A percentile compares a stretch with the other conserved stretches of the same genome.
Evolutionary conservation across 345 rosid genomes (phyloP).

Genomic region (Lagerstroemia speciosa): DNA sequence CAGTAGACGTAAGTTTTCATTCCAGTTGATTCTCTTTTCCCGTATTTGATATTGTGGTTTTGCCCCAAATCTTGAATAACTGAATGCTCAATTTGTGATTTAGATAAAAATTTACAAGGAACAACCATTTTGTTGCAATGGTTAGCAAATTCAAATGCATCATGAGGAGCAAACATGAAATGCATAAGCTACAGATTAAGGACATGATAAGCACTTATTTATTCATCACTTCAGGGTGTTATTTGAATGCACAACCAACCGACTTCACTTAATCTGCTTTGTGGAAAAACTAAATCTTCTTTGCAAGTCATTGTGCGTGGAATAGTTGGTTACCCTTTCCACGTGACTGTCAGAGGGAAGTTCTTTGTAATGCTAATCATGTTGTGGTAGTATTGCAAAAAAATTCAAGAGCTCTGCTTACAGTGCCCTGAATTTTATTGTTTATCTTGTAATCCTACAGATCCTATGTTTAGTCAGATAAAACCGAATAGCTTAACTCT

Average conservation of each 20-base stretch:
- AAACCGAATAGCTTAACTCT: slow-evolving; percentile 33
- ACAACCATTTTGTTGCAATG: background rate
- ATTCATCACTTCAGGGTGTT: background rate
- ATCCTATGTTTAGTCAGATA: slow-evolving; percentile 44
- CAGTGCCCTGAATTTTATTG: background rate
- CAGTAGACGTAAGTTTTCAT: slow-evolving; percentile 32
- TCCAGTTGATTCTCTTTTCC: background rate
- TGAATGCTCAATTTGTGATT: background rate
- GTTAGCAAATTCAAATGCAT: background rate
- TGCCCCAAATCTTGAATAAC: background rate
- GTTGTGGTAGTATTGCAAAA: background rate
- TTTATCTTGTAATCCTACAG: slow-evolving; percentile 19
- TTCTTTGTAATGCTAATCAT: background rate
- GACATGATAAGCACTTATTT: background rate
- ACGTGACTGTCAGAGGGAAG: background rate
- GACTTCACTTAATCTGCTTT: background rate
- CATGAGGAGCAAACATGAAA: background rate
- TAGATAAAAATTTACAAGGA: background rate
- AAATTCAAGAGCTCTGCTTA: background rate
- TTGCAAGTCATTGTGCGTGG: background rate
- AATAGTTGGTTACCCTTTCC: background rate
- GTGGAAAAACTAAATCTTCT: background rate
- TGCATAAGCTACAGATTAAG: background rate
- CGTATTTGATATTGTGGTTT: background rate
- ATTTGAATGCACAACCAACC: background rate